phyloP scores from a whole-genome alignment of 2,329 filamentous ascomycete species.

The Cordyceps javanica region DNA sequence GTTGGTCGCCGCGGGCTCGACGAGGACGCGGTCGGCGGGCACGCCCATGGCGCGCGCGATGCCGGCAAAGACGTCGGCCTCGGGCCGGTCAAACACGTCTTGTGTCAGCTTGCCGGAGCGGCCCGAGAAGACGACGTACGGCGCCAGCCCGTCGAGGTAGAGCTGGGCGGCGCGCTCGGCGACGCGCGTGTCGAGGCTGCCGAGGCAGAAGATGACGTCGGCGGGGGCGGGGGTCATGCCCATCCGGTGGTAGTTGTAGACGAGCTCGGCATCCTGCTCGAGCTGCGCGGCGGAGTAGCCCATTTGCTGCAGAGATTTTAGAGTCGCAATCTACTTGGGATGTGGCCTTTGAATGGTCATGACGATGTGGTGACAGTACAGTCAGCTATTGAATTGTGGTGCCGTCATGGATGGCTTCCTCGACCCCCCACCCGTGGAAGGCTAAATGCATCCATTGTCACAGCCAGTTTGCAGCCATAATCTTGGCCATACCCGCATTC shows the following conservation, averaged over 20 bases:
- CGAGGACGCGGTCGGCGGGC: slow-evolving; percentile 29
- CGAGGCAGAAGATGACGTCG: slow-evolving; percentile 41
- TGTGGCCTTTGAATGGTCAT: not conserved
- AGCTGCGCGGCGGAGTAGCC: not conserved
- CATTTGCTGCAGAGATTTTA: no score
- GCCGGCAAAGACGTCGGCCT: slow-evolving; percentile 37
- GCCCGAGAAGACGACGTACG: slow-evolving; percentile 39
- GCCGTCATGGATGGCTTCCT: not conserved
- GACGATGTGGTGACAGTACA: not conserved
- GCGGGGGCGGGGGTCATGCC: slow-evolving; percentile 28
- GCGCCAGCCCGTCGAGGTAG: slow-evolving; percentile 32
- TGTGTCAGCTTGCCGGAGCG: slow-evolving; percentile 35
- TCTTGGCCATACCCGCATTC: no score
- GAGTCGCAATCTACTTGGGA: no score
- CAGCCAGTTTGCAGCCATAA: not conserved
- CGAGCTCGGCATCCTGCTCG: slow-evolving; percentile 27
- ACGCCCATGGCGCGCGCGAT: slow-evolving; percentile 35
- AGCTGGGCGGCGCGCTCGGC: slow-evolving; percentile 36
- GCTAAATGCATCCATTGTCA: not conserved
- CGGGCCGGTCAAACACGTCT: slow-evolving; percentile 32
- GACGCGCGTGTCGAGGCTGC: slow-evolving; percentile 40
- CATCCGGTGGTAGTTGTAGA: slow-evolving; percentile 41
- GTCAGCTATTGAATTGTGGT: not conserved
- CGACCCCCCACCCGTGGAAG: not conserved
- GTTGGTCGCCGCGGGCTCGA: slow-evolving; percentile 36